phyloP scores from a whole-genome alignment of 2,329 filamentous ascomycete genomes.

The Penicillium fuscoglaucum region DNA sequence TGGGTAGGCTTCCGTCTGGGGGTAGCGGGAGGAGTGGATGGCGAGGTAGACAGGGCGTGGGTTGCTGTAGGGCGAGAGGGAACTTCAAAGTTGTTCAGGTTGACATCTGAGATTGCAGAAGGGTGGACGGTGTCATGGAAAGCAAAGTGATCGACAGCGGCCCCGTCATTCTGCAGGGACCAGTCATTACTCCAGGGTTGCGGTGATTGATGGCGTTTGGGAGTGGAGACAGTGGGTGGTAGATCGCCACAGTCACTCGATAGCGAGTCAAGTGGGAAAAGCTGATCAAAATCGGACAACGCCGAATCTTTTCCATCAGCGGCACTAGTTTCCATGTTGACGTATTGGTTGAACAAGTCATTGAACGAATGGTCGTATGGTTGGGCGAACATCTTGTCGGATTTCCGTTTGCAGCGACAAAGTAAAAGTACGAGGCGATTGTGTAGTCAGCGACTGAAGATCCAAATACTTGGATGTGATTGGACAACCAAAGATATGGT shows the following conservation, averaged over 20 bases:
- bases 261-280: constrained; percentile 53
- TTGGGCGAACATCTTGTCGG: constrained; percentile 52
- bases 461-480: constrained; percentile 30
- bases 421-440: neutral
- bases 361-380: constrained; percentile 55
- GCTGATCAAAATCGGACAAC: constrained; percentile 52
- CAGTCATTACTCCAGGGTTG: constrained; percentile 58
- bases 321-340: constrained; percentile 58
- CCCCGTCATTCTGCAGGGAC: constrained; percentile 53
- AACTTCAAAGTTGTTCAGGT: constrained; percentile 35
- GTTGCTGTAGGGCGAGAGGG: constrained; percentile 26
- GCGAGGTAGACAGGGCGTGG: constrained; percentile 29
- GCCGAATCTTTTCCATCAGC: constrained; percentile 51
- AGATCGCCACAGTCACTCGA: constrained; percentile 55
- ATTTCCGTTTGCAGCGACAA: constrained; percentile 45
- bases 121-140: constrained; percentile 43
- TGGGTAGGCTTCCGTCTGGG: constrained; percentile 39
- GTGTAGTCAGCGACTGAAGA: constrained; percentile 25
- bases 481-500: constrained; percentile 27
- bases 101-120: constrained; percentile 35
- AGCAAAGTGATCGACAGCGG: constrained; percentile 33
- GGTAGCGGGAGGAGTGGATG: constrained; percentile 40
- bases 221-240: constrained; percentile 51
- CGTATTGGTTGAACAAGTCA: constrained; percentile 64
- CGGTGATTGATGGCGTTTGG: constrained; percentile 44